phyloP scores from a whole-genome alignment of 2,329 filamentous ascomycete genomes.

The Colletotrichum horii region DNA sequence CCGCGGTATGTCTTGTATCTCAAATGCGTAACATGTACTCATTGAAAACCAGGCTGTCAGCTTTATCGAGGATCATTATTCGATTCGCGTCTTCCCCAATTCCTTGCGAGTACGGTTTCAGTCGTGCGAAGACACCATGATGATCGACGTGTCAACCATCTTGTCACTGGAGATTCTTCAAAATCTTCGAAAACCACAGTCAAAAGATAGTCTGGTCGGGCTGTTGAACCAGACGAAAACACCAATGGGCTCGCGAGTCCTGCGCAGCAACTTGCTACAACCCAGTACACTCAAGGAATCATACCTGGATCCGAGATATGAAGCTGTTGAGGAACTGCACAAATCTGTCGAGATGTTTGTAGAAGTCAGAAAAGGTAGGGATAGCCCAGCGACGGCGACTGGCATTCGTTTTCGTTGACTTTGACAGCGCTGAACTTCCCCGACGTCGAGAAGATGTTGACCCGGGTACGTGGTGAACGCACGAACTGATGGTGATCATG shows the following conservation, averaged over 20 bases:
- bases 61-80: constrained; percentile 76
- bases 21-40: constrained; percentile 20
- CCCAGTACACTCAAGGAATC: constrained; percentile 74
- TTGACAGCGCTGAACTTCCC: constrained; percentile 73
- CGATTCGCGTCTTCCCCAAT: constrained; percentile 73
- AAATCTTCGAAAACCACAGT: constrained; percentile 79
- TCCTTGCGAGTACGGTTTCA: constrained; percentile 87
- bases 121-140: constrained; percentile 90
- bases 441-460: constrained; percentile 82
- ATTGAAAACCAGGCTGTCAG: constrained; percentile 68
- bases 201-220: constrained; percentile 83
- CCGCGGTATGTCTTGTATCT: constrained; percentile 66
- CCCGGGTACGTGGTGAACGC: constrained; percentile 57
- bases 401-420: constrained; percentile 24
- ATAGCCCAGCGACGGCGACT: fast-evolving
- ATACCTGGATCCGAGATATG: constrained; percentile 75
- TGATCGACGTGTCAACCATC: constrained; percentile 91
- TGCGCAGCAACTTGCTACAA: constrained; percentile 87
- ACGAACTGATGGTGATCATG: neutral
- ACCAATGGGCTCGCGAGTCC: constrained; percentile 84
- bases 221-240: constrained; percentile 85
- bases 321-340: constrained; percentile 83
- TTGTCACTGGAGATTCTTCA: constrained; percentile 88
- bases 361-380: constrained; percentile 70
- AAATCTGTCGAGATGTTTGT: constrained; percentile 86